These are phyloP conservation scores for Fusarium gaditjirri DNA, from an alignment of 2,329 filamentous ascomycete genomes.

Conservation along the genomic window DNA sequence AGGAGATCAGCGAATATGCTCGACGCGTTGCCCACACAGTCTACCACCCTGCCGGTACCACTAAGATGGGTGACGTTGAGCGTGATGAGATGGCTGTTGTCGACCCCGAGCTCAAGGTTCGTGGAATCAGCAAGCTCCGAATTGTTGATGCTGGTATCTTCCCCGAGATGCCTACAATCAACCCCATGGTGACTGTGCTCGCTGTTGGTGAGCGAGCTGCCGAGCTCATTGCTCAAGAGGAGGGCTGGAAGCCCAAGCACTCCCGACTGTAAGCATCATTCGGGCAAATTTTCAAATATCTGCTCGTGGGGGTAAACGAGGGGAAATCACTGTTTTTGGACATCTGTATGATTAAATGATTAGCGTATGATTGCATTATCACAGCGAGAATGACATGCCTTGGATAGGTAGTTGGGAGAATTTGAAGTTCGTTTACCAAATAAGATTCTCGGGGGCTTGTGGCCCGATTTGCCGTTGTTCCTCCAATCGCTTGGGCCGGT, in stretches of 20 bases:
- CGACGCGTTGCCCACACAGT: constrained; percentile 86
- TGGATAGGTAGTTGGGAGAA: constrained; percentile 22
- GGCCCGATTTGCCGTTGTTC: constrained; percentile 22
- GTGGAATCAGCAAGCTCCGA: constrained; percentile 77
- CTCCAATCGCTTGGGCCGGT: background rate
- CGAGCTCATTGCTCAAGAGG: constrained; percentile 79
- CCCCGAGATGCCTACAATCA: constrained; percentile 86
- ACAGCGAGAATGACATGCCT: constrained; percentile 18
- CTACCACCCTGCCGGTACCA: constrained; percentile 89
- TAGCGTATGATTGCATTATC: constrained; percentile 32
- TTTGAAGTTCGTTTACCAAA: background rate
- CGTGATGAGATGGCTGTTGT: constrained; percentile 81
- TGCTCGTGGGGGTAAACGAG: constrained; percentile 1
- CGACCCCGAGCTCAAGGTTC: constrained; percentile 77
- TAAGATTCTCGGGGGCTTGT: constrained; percentile 10
- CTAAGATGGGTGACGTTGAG: constrained; percentile 83
- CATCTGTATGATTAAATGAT: constrained; percentile 33
- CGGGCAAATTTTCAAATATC: background rate
- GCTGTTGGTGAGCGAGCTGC: constrained; percentile 85
- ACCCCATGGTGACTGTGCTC: constrained; percentile 91
- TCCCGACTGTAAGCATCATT: constrained; percentile 46
- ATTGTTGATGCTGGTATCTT: constrained; percentile 91
- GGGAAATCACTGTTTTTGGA: constrained; percentile 19
- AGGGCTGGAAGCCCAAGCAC: constrained; percentile 59
- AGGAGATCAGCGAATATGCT: constrained; percentile 84